A percentile compares a stretch with the other conserved stretches of the same genome.
These are phyloP conservation scores for Penicillium psychrofluorescens DNA, from an alignment of 495 filamentous ascomycete species.

Conservation along the genomic window DNA sequence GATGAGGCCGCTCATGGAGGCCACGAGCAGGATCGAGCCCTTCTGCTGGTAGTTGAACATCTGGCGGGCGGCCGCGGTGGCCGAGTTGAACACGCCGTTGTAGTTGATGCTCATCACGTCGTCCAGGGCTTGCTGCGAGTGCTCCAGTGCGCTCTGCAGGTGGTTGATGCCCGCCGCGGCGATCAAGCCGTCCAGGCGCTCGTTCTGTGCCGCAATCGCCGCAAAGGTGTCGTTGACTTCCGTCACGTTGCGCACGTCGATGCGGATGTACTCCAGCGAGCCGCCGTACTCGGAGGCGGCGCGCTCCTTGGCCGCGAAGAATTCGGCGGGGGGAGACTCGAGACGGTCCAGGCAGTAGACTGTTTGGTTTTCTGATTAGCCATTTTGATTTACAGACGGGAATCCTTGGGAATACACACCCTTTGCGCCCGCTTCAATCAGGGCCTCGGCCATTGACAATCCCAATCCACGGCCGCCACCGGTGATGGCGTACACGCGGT, in stretches of 20 bases:
- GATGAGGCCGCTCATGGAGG: constrained; percentile 72
- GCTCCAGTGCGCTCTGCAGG: constrained; percentile 61
- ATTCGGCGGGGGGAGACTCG: constrained; percentile 42
- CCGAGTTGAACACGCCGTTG: constrained; percentile 70
- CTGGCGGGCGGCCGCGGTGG: constrained; percentile 66
- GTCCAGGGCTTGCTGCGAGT: constrained; percentile 55
- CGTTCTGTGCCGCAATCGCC: constrained; percentile 44
- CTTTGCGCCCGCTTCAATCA: constrained; percentile 63
- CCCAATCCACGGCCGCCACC: constrained; percentile 59
- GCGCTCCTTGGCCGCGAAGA: constrained; percentile 40
- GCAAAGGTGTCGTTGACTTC: constrained; percentile 47
- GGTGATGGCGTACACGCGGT: constrained; percentile 54
- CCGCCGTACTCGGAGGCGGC: constrained; percentile 43
- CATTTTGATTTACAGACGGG: background rate
- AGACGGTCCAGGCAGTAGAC: constrained; percentile 60
- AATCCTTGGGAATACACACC: constrained; percentile 28
- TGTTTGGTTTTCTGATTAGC: constrained; percentile 8
- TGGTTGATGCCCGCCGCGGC: constrained; percentile 79
- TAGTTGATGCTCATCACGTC: constrained; percentile 69
- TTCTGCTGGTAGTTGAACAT: constrained; percentile 56
- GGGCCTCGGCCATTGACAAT: constrained; percentile 57
- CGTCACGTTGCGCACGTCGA: constrained; percentile 56
- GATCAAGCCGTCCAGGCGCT: constrained; percentile 66
- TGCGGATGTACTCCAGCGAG: constrained; percentile 51
- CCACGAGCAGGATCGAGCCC: constrained; percentile 69